Percentiles rank a stretch among this genome's conserved stretches.
Evolutionary conservation across 2,329 filamentous ascomycete species (phyloP).

Genomic region (Diaporthe caulivora): DNA sequence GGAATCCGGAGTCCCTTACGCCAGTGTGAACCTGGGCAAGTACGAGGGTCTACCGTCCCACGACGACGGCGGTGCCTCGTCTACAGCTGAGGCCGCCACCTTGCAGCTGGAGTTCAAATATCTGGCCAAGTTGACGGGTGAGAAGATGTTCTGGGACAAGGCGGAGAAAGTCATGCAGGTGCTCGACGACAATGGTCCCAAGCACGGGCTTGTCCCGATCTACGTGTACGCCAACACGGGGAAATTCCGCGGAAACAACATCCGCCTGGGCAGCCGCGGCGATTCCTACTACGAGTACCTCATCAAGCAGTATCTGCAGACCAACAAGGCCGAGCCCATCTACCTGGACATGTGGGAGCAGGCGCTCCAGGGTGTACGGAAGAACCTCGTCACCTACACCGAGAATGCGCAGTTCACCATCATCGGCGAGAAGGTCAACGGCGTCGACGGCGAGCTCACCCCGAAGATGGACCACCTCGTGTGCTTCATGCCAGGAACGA

Average conservation of each 20-base stretch:
- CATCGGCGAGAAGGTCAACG: constrained; percentile 85
- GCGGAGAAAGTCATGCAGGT: constrained; percentile 93
- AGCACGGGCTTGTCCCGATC: constrained; percentile 91
- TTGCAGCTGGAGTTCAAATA: constrained; percentile 98
- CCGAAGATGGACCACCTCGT: constrained; percentile 99
- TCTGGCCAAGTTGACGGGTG: constrained; percentile 91
- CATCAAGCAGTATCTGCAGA: constrained; percentile 98
- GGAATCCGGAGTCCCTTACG: constrained; percentile 86
- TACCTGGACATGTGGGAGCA: constrained; percentile 97
- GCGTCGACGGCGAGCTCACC: constrained; percentile 73
- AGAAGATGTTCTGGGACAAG: constrained; percentile 91
- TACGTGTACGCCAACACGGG: constrained; percentile 86
- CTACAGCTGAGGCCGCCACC: constrained; percentile 92
- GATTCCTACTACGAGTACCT: constrained; percentile 99
- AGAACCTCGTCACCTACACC: constrained; percentile 92
- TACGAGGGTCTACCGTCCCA: constrained; percentile 84
- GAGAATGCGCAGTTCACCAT: constrained; percentile 85
- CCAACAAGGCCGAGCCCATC: constrained; percentile 84
- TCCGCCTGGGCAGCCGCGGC: constrained; percentile 91
- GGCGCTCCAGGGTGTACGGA: constrained; percentile 84
- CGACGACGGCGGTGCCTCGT: constrained; percentile 87
- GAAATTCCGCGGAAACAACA: constrained; percentile 84
- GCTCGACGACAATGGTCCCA: constrained; percentile 82
- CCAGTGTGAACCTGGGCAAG: constrained; percentile 88
- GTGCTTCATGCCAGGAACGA: constrained; percentile 97